These are phyloP conservation scores for Aspergillus sojae DNA, from an alignment of 2,329 filamentous ascomycete genomes.

Conservation along the genomic window DNA sequence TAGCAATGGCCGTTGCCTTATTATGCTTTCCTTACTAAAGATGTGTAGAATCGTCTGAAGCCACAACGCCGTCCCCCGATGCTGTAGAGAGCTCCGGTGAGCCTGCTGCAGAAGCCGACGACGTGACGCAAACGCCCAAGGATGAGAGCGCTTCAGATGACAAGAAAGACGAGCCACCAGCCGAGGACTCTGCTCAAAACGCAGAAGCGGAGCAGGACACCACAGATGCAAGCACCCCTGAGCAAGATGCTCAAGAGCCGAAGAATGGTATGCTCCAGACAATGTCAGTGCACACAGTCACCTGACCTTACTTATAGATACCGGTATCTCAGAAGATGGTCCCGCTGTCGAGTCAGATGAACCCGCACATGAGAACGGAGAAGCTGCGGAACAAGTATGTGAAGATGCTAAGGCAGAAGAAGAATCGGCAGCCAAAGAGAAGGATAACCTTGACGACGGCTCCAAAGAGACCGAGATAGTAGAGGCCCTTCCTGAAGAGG, in stretches of 20 bases:
- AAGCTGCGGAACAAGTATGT: slow-evolving; percentile 34
- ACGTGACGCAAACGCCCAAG: slow-evolving; percentile 9
- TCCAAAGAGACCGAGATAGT: slow-evolving; percentile 7
- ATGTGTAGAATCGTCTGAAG: slow-evolving; percentile 30
- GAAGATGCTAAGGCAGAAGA: slow-evolving; percentile 35
- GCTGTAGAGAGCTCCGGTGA: slow-evolving; percentile 21
- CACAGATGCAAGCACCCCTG: slow-evolving; percentile 8
- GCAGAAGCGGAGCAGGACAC: slow-evolving; percentile 11
- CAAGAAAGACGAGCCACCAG: slow-evolving; percentile 8
- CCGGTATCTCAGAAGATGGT: slow-evolving; percentile 39
- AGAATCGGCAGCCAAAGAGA: slow-evolving; percentile 15
- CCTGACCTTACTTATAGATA: slow-evolving; percentile 29
- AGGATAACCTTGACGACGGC: slow-evolving; percentile 15
- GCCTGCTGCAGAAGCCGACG: slow-evolving; percentile 13
- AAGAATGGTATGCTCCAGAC: slow-evolving; percentile 28
- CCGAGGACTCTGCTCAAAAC: slow-evolving; percentile 5
- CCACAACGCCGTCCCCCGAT: slow-evolving; percentile 28
- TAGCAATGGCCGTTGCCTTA: not conserved
- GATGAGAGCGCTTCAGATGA: slow-evolving; percentile 2
- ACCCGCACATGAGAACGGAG: slow-evolving; percentile 39
- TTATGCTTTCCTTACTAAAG: slow-evolving; percentile 14
- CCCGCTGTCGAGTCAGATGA: slow-evolving; percentile 32
- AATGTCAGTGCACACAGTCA: slow-evolving; percentile 7
- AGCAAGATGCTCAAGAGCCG: slow-evolving; percentile 16
- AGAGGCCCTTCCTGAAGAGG: not conserved